phyloP scores from a whole-genome alignment of 495 filamentous ascomycete species.

The Penicillium angulare region DNA sequence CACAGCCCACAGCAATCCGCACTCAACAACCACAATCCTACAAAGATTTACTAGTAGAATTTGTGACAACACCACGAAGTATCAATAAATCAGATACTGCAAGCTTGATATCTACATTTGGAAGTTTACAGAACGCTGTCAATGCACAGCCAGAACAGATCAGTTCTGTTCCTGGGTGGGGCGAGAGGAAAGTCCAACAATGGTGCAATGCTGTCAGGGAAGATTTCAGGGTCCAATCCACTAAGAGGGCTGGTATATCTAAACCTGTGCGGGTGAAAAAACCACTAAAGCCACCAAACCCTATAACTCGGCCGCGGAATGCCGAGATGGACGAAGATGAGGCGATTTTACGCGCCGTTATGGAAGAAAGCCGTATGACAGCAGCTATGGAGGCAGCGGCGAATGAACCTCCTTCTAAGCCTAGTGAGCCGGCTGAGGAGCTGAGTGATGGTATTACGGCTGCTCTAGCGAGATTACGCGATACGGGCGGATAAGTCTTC shows the following conservation, averaged over 20 bases:
- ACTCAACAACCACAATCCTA: conserved; percentile 80
- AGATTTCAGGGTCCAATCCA: conserved; percentile 73
- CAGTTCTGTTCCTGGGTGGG: conserved; percentile 81
- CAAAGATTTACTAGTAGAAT: conserved; percentile 86
- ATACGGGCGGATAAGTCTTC: conserved; percentile 8
- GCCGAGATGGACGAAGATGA: conserved; percentile 28
- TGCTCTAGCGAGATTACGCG: conserved; percentile 21
- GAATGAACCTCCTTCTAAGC: neutral
- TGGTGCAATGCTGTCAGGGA: conserved; percentile 82
- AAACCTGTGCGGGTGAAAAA: conserved; percentile 7
- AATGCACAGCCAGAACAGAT: conserved; percentile 88
- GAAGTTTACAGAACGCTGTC: conserved; percentile 77
- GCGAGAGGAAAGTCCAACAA: conserved; percentile 85
- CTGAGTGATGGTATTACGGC: conserved; percentile 28
- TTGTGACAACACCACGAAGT: conserved; percentile 82
- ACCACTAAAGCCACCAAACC: conserved; percentile 1
- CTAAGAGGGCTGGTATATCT: conserved; percentile 52
- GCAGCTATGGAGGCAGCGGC: conserved; percentile 3
- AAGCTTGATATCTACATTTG: conserved; percentile 82
- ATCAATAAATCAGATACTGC: conserved; percentile 95
- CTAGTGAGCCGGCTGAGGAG: conserved; percentile 3
- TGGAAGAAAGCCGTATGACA: conserved; percentile 10
- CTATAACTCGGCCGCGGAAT: conserved; percentile 35
- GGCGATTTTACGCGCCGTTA: conserved; percentile 18
- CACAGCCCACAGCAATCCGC: conserved; percentile 74